Percentiles rank a stretch among this genome's conserved stretches.
phyloP scores from a whole-genome alignment of 257 asterid genomes.

The Petunia secreta region DNA sequence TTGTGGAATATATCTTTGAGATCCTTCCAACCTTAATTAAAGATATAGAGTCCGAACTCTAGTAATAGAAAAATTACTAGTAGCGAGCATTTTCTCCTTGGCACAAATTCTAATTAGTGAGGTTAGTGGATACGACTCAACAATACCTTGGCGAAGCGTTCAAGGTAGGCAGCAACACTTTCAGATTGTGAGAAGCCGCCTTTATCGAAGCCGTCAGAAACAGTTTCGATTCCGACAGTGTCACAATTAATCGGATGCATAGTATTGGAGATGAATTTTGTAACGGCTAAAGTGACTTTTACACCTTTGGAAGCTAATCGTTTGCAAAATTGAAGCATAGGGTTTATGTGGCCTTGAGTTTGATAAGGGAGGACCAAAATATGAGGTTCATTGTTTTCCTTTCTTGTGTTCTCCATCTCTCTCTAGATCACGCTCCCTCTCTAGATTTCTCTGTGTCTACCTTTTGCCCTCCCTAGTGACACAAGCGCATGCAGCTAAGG shows the following conservation, averaged over 20 bases:
- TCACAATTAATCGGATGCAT: constrained; percentile 1
- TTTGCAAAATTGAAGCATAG: constrained; percentile 44
- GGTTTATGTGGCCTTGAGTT: constrained; percentile 57
- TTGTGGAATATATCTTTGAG: too few species aligned
- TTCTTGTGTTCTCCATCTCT: neutral
- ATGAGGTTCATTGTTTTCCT: constrained; percentile 22
- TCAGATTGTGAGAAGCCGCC: neutral
- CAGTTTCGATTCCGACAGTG: constrained; percentile 29
- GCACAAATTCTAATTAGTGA: neutral
- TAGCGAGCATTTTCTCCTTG: neutral
- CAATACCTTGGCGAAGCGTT: neutral
- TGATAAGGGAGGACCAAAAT: constrained; percentile 51
- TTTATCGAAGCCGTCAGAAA: constrained; percentile 45
- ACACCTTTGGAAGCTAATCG: constrained; percentile 42
- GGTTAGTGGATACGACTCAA: too few species aligned
- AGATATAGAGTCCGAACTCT: neutral
- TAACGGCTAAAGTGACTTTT: constrained; percentile 34
- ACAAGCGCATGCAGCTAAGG: too few species aligned
- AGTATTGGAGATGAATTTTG: constrained; percentile 24
- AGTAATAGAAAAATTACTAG: constrained; percentile 26
- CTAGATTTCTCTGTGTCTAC: too few species aligned
- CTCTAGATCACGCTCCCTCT: too few species aligned
- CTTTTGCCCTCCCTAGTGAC: too few species aligned
- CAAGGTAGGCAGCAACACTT: constrained; percentile 26
- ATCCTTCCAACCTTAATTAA: neutral